Percentiles rank a stretch among this genome's conserved stretches.
Evolutionary conservation across 164 flowering plant genomes (phyloP).

Genomic region (Liquidambar formosana): DNA sequence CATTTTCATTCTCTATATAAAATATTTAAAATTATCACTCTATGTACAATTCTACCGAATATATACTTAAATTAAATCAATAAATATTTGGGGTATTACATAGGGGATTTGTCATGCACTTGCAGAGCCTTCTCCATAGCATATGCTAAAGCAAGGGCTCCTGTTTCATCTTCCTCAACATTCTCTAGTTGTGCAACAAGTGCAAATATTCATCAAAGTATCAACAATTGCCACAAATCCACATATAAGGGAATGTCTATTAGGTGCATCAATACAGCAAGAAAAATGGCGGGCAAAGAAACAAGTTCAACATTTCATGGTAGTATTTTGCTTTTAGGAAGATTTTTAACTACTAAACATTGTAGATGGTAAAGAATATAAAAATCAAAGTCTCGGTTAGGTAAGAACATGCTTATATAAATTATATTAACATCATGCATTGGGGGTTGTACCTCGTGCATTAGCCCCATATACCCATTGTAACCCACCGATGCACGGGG

Average conservation of each 20-base stretch:
- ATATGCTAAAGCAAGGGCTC: slow-evolving; percentile 47
- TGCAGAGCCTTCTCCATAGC: slow-evolving; percentile 67
- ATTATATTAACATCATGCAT: background rate
- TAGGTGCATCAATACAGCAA: background rate
- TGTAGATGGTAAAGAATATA: too few species aligned
- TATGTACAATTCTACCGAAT: too few species aligned
- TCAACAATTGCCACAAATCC: background rate
- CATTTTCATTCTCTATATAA: too few species aligned
- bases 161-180: slow-evolving; percentile 35
- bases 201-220: background rate
- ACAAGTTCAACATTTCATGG: background rate
- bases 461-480: too few species aligned
- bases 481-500: too few species aligned
- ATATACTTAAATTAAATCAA: too few species aligned
- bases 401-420: background rate
- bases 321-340: too few species aligned
- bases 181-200: slow-evolving; percentile 21
- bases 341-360: too few species aligned
- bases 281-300: background rate
- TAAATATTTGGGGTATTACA: too few species aligned
- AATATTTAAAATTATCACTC: too few species aligned
- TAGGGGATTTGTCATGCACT: slow-evolving; percentile 41
- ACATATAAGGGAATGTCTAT: background rate
- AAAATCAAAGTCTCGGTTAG: background rate
- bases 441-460: too few species aligned